Base-by-base conservation (phyloP, 768 basidiomycete genomes). In the Leccinum fibrillosum region DNA sequence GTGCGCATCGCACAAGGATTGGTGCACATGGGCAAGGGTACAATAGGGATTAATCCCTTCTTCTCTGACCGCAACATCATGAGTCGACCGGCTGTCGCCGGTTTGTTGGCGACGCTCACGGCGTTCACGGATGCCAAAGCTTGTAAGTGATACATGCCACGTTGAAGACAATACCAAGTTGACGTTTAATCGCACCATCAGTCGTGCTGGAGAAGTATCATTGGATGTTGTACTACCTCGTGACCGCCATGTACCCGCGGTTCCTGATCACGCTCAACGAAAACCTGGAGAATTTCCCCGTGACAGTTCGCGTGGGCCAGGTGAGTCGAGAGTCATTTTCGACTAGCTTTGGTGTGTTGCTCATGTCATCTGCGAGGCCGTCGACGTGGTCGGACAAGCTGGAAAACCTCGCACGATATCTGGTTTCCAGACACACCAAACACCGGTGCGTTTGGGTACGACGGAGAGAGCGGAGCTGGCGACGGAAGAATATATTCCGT, bases 1-100 rank as follows among this genome's bases (percentile, higher is more conserved):
- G 95, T 98, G 19, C 87, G 97, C 55, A 86, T 99, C 58, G 92
- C 96, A 2, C 90, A 98, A 74, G 97, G 97, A 19, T 75, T 98
- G 65, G 90, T 98, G n/a, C 94, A 98, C 73, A 95, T 98, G 95
- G 97, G 97, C 72, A 99, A 99, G 76, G 97, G 97, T 35, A 98
- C 95, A 13, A 92, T 99, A 69, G 91, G 92, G 11, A 78, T 99
- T 65, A 98, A 96, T 72, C 96, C 97, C 4, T 98, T 97, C 87
- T 98, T 91, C 82, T 83, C 83, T 34, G 96, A 98, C 73, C 85
- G 96, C 39, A 85, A 82, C 54, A 88, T 96, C 68, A 89, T 98
- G 89, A 90, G 85, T 67, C 83, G 88, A 53, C 85, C 91, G 1
- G 94, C 94, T 5, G 82, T 97, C 13, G 94, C 94, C 35, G 97